Percentiles rank a stretch among this genome's conserved stretches.
These are phyloP conservation scores for Diaporthe sp. DNA, from an alignment of 2,329 filamentous ascomycete species.

Conservation along the genomic window DNA sequence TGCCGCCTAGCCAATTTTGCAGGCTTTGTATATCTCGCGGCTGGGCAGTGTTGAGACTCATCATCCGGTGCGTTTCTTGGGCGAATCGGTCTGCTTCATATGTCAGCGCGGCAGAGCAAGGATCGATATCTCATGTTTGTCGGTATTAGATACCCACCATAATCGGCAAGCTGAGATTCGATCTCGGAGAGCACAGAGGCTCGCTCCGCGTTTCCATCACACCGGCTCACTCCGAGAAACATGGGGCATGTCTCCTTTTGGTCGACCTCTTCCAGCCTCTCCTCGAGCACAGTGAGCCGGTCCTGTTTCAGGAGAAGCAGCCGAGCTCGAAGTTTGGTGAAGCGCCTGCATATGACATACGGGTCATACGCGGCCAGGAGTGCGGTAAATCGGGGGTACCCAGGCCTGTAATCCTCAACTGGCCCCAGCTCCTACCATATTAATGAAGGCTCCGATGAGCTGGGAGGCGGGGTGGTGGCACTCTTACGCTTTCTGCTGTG, in stretches of 20 bases:
- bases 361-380: background rate
- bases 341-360: background rate
- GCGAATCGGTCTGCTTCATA: too few species aligned
- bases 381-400: constrained; percentile 9
- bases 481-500: too few species aligned
- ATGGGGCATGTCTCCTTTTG: background rate
- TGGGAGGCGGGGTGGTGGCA: too few species aligned
- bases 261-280: background rate
- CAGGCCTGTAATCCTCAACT: constrained; percentile 12
- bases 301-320: constrained; percentile 12
- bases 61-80: too few species aligned
- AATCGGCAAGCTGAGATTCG: background rate
- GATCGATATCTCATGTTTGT: too few species aligned
- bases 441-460: too few species aligned
- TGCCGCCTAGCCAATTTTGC: too few species aligned
- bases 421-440: too few species aligned
- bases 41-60: too few species aligned
- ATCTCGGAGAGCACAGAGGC: background rate
- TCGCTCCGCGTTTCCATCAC: background rate
- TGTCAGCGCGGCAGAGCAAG: too few species aligned
- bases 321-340: background rate
- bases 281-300: background rate
- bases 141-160: background rate
- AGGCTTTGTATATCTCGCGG: too few species aligned
- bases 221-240: background rate